A percentile compares a stretch with the other conserved stretches of the same genome.
Evolutionary conservation across 192 early-diverging fungal species (phyloP).

Genomic region (Entomortierella parvispora): DNA sequence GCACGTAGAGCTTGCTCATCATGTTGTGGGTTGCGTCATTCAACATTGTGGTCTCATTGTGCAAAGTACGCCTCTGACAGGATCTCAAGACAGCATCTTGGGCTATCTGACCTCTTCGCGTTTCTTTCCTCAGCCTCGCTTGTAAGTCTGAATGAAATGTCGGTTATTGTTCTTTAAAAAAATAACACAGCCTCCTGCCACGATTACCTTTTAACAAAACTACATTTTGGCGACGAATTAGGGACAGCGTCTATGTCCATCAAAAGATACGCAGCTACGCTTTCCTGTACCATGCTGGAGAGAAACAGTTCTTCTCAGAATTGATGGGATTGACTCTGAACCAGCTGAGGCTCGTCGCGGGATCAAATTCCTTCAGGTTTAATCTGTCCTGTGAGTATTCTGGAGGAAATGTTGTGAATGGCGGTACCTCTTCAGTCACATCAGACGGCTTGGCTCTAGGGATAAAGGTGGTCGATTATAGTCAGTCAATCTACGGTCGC

Average conservation of each 20-base stretch:
- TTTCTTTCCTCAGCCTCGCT: constrained; percentile 29
- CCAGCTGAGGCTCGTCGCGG: constrained; percentile 13
- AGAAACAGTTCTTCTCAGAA: constrained; percentile 29
- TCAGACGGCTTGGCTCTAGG: background rate
- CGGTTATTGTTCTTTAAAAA: background rate
- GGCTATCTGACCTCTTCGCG: constrained; percentile 31
- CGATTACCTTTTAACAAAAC: no score
- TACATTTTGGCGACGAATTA: no score
- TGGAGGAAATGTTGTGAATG: background rate
- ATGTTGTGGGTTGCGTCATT: constrained; percentile 25
- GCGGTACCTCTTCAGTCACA: background rate
- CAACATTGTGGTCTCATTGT: constrained; percentile 34
- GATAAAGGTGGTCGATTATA: constrained; percentile 4
- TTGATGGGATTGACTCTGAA: constrained; percentile 13
- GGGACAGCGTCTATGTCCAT: constrained; percentile 23
- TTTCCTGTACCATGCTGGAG: constrained; percentile 25
- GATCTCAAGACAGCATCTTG: constrained; percentile 18
- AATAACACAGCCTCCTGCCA: no score
- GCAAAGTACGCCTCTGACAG: constrained; percentile 13
- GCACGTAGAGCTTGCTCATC: constrained; percentile 25
- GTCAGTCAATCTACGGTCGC: background rate
- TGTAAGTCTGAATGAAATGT: constrained; percentile 1
- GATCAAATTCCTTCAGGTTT: background rate
- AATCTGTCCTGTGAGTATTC: background rate
- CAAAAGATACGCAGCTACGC: constrained; percentile 40